Evolutionary conservation across 805 yeast species (phyloP).

Genomic region (Ogataea pini): DNA sequence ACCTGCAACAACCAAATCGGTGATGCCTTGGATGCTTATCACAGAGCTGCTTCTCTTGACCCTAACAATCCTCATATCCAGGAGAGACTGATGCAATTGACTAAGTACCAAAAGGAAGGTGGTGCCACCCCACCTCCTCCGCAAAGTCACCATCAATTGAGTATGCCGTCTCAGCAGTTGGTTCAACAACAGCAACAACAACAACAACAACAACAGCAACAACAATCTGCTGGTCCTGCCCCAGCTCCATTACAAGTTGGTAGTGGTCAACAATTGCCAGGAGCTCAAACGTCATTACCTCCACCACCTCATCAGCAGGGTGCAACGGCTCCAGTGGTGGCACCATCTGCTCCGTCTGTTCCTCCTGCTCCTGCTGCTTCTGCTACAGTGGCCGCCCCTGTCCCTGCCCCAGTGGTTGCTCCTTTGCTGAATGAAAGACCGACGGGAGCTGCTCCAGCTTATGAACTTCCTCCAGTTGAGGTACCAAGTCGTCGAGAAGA

Average conservation of each 20-base stretch:
- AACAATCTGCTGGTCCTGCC: conserved; percentile 31
- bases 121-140: conserved; percentile 56
- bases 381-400: conserved; percentile 8
- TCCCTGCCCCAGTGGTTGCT: conserved; percentile 6
- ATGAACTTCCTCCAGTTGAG: conserved; percentile 1
- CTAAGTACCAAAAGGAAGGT: conserved; percentile 69
- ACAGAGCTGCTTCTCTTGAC: conserved; percentile 93
- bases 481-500: background rate
- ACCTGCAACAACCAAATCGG: conserved; percentile 94
- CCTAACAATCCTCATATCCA: conserved; percentile 94
- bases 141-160: conserved; percentile 57
- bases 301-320: conserved; percentile 25
- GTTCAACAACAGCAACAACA: conserved; percentile 27
- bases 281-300: conserved; percentile 27
- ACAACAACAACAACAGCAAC: conserved; percentile 30
- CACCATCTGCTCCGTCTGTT: conserved; percentile 6
- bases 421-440: conserved; percentile 4
- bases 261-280: conserved; percentile 30
- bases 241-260: conserved; percentile 33
- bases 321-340: conserved; percentile 2
- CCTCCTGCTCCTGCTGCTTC: conserved; percentile 7
- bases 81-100: conserved; percentile 84
- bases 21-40: conserved; percentile 96
- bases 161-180: conserved; percentile 41
- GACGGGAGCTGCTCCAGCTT: background rate